Conservation (phyloP, 768 basidiomycete species). For the Serendipita sp. region DNA sequence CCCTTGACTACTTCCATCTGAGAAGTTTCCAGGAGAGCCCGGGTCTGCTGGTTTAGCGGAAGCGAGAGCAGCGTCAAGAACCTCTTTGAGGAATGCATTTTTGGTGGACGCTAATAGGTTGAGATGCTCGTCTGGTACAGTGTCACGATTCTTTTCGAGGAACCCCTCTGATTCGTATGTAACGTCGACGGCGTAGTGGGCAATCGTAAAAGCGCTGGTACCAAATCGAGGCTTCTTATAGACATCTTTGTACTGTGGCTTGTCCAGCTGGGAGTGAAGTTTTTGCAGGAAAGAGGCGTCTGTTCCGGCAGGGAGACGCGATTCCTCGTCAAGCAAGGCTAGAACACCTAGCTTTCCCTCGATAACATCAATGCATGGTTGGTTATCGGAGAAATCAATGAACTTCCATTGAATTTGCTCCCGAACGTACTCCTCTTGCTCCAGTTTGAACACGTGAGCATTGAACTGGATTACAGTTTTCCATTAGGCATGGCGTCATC, state of each 20-base stretch:
- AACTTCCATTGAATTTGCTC: constrained; percentile 99
- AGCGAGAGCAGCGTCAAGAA: constrained; percentile 76
- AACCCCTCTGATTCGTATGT: constrained; percentile 98
- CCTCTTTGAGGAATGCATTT: constrained; percentile 88
- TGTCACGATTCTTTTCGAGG: constrained; percentile 97
- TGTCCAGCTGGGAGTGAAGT: constrained; percentile 68
- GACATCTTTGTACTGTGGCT: constrained; percentile 69
- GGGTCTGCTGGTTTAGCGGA: constrained; percentile 56
- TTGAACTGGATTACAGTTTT: constrained; percentile 58
- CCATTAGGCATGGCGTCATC: constrained; percentile 4
- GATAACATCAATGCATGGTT: constrained; percentile 96
- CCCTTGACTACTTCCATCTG: constrained; percentile 60
- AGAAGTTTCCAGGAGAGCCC: constrained; percentile 49
- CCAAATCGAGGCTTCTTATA: constrained; percentile 99
- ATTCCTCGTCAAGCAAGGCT: constrained; percentile 92
- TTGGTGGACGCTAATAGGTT: constrained; percentile 68
- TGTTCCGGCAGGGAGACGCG: constrained; percentile 83
- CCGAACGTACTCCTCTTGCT: constrained; percentile 97
- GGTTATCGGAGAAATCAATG: constrained; percentile 98
- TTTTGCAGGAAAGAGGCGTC: constrained; percentile 90
- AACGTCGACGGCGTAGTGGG: constrained; percentile 95
- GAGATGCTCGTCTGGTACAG: constrained; percentile 98
- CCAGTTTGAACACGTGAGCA: constrained; percentile 97
- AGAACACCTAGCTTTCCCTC: constrained; percentile 94
- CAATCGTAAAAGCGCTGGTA: constrained; percentile 91